phyloP scores from a whole-genome alignment of 192 early-diverging fungal genomes.

The Allomyces javanicus region DNA sequence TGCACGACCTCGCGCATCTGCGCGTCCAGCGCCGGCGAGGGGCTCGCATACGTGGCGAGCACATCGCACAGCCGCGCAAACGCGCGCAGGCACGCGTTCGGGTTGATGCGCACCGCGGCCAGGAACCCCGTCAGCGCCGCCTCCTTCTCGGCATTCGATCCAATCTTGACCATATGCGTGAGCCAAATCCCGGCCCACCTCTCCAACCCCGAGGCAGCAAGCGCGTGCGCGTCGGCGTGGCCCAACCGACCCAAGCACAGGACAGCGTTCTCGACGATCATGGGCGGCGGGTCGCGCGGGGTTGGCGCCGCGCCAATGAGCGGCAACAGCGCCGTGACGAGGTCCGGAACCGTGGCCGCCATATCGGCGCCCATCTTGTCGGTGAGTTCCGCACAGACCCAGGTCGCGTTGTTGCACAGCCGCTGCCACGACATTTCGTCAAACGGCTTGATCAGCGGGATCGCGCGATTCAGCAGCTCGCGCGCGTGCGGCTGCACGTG shows the following conservation, averaged over 20 bases:
- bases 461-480: slow-evolving; percentile 57
- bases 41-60: too few relatives aligned
- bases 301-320: slow-evolving; percentile 68
- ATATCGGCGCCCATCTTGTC: slow-evolving; percentile 63
- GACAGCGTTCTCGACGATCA: slow-evolving; percentile 84
- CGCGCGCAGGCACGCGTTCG: too few relatives aligned
- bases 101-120: too few relatives aligned
- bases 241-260: slow-evolving; percentile 96
- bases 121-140: too few relatives aligned
- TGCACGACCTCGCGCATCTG: too few relatives aligned
- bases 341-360: slow-evolving; percentile 39
- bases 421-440: slow-evolving; percentile 32
- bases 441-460: slow-evolving; percentile 49
- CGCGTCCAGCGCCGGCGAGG: too few relatives aligned
- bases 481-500: slow-evolving; percentile 62
- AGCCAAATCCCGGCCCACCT: too few relatives aligned
- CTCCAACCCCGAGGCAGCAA: slow-evolving; percentile 22
- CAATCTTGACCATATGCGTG: too few relatives aligned
- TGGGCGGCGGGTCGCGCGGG: slow-evolving; percentile 38
- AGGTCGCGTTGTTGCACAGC: slow-evolving; percentile 92
- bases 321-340: slow-evolving; percentile 40
- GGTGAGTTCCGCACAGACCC: slow-evolving; percentile 94
- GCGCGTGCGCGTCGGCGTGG: slow-evolving; percentile 54
- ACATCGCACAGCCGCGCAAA: too few relatives aligned
- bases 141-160: too few relatives aligned